These are phyloP conservation scores for Shiraia bambusicola DNA, from an alignment of 2,329 filamentous ascomycete species.

Conservation along the genomic window DNA sequence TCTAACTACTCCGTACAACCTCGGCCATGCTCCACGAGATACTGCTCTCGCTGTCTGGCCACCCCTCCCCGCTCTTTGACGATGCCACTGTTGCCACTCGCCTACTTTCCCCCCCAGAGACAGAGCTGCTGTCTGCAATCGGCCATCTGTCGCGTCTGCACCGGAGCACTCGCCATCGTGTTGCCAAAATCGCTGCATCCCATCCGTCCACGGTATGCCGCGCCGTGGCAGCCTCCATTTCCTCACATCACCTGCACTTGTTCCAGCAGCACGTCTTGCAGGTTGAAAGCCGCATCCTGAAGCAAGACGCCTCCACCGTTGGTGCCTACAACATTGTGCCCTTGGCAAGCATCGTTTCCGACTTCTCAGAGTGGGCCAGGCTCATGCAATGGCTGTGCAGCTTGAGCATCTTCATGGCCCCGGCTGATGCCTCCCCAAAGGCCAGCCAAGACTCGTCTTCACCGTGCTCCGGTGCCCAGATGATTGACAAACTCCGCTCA, in stretches of 20 bases:
- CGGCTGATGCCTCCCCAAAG: constrained; percentile 25
- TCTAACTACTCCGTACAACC: constrained; percentile 14
- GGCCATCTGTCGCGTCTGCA: constrained; percentile 78
- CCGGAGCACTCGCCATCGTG: constrained; percentile 67
- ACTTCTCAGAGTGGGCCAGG: constrained; percentile 85
- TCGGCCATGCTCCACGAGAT: constrained; percentile 91
- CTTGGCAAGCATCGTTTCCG: constrained; percentile 76
- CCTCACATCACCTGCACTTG: constrained; percentile 69
- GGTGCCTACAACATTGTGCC: constrained; percentile 94
- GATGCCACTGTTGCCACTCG: constrained; percentile 50
- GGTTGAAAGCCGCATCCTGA: constrained; percentile 77
- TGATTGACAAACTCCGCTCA: constrained; percentile 74
- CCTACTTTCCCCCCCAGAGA: constrained; percentile 73
- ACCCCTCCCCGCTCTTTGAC: constrained; percentile 84
- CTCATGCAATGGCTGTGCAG: constrained; percentile 84
- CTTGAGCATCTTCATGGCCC: constrained; percentile 68
- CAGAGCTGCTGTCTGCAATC: constrained; percentile 75
- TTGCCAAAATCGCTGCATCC: constrained; percentile 65
- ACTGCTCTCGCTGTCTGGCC: constrained; percentile 90
- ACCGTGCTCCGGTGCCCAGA: constrained; percentile 64
- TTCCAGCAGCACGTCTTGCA: constrained; percentile 85
- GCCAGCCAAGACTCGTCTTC: constrained; percentile 14
- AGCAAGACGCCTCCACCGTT: constrained; percentile 74
- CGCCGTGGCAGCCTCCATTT: constrained; percentile 78
- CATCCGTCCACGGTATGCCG: constrained; percentile 84